Evolutionary conservation across 768 basidiomycete species (phyloP).

Genomic region (Russula brevipes): DNA sequence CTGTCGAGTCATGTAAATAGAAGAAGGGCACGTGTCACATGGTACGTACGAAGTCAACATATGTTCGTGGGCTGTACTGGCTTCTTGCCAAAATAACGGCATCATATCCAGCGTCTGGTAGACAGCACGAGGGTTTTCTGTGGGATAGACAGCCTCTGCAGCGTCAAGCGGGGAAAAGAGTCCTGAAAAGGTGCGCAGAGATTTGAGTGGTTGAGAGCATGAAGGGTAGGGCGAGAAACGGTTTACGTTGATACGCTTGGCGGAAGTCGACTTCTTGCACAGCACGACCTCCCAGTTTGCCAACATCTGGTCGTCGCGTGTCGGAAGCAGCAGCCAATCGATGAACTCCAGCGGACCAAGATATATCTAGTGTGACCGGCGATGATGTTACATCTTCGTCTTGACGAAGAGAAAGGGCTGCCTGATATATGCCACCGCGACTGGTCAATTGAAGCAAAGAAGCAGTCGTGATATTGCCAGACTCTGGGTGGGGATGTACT

Average conservation of each 20-base stretch:
- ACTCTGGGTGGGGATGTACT: slow-evolving; percentile 29
- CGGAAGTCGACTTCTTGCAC: slow-evolving; percentile 46
- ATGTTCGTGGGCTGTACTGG: slow-evolving; percentile 44
- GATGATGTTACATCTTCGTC: not conserved
- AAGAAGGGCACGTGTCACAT: not conserved
- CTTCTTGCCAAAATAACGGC: slow-evolving; percentile 51
- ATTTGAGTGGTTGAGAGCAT: not conserved
- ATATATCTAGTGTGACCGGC: not conserved
- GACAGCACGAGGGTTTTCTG: slow-evolving; percentile 36
- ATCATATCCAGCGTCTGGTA: slow-evolving; percentile 50
- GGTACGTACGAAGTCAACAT: slow-evolving; percentile 55
- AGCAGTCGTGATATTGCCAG: slow-evolving; percentile 10
- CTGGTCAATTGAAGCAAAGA: slow-evolving; percentile 19
- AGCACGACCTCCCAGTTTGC: slow-evolving; percentile 43
- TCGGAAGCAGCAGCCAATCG: slow-evolving; percentile 4
- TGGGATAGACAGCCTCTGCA: slow-evolving; percentile 14
- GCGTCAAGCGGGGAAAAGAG: slow-evolving; percentile 23
- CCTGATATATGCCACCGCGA: slow-evolving; percentile 21
- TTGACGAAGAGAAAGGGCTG: not conserved
- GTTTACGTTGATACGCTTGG: slow-evolving; percentile 52
- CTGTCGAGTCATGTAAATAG: slow-evolving; percentile 34
- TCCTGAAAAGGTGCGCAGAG: slow-evolving; percentile 12
- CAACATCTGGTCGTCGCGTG: slow-evolving; percentile 22
- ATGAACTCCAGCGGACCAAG: slow-evolving; percentile 12
- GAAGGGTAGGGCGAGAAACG: not conserved